Conservation (phyloP, 257 asterid genomes). For the Anisodus acutangulus region DNA sequence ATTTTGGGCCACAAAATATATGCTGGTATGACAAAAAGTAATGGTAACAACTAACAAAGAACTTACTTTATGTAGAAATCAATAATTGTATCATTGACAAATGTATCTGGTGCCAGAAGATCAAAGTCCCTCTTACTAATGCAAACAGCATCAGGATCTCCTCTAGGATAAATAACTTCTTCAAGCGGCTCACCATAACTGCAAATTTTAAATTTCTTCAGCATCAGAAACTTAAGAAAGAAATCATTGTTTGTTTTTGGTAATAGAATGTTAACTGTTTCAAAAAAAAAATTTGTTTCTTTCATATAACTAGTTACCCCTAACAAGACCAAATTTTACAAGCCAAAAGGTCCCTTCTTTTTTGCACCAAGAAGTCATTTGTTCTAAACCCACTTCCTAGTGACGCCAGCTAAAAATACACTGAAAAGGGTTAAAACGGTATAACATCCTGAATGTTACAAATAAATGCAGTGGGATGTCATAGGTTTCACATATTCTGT, state of each 20-base stretch:
- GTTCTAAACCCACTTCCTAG: not conserved
- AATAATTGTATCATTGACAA: conserved; percentile 88
- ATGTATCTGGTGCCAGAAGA: conserved; percentile 84
- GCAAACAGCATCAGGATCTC: conserved; percentile 92
- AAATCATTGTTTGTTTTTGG: conserved; percentile 7
- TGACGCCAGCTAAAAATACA: conserved; percentile 1
- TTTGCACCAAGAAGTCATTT: not conserved
- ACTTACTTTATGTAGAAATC: conserved; percentile 94
- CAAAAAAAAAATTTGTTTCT: too few relatives aligned
- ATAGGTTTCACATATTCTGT: conserved; percentile 2
- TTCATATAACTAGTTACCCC: not conserved
- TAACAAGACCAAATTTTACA: conserved; percentile 25
- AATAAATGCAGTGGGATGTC: not conserved
- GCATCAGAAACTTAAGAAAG: not conserved
- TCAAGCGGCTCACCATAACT: conserved; percentile 78
- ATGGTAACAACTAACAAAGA: conserved; percentile 9
- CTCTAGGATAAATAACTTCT: conserved; percentile 84
- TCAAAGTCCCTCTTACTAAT: conserved; percentile 85
- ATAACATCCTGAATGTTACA: conserved; percentile 2
- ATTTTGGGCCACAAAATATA: not conserved
- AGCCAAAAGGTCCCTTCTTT: not conserved
- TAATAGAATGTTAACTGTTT: too few relatives aligned
- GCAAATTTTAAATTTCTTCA: conserved; percentile 40
- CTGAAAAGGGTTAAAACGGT: not conserved
- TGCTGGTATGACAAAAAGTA: conserved; percentile 14